Conservation (phyloP, 2,329 filamentous ascomycete genomes). For the Fusarium caatingaense region DNA sequence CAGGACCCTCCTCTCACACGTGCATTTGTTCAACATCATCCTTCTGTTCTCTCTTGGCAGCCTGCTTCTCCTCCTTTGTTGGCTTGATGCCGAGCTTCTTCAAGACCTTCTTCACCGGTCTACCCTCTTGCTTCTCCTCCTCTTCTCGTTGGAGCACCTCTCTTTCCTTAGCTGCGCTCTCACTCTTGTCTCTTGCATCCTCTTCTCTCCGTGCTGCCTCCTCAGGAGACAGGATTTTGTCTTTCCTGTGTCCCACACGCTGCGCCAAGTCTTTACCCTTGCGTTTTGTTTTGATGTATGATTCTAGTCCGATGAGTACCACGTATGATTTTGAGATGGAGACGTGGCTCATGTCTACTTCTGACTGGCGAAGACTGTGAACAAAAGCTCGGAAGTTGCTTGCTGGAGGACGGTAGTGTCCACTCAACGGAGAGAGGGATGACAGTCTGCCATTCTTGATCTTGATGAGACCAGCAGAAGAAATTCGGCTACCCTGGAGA, state of each 20-base stretch:
- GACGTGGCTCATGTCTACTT: conserved; percentile 82
- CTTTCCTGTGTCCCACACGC: conserved; percentile 64
- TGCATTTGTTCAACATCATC: conserved; percentile 28
- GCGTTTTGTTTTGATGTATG: conserved; percentile 76
- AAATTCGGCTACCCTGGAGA: conserved; percentile 82
- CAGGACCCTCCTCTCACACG: not conserved
- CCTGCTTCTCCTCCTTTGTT: conserved; percentile 39
- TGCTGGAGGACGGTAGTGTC: conserved; percentile 87
- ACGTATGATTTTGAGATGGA: conserved; percentile 85
- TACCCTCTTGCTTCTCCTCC: conserved; percentile 54
- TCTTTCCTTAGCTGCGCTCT: conserved; percentile 67
- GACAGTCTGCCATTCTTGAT: conserved; percentile 83
- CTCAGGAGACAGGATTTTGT: conserved; percentile 71
- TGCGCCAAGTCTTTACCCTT: conserved; percentile 68
- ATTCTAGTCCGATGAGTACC: conserved; percentile 83
- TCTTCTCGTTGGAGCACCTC: conserved; percentile 55
- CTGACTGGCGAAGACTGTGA: conserved; percentile 74
- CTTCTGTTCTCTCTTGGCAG: conserved; percentile 39
- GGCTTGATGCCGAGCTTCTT: conserved; percentile 55
- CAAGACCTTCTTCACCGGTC: conserved; percentile 50
- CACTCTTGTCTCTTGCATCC: conserved; percentile 68
- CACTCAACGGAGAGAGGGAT: conserved; percentile 76
- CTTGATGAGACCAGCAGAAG: conserved; percentile 85
- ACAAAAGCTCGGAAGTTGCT: conserved; percentile 87
- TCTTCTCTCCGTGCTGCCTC: conserved; percentile 68